These are phyloP conservation scores for Camelina sativa DNA, from an alignment of 345 rosid genomes.

Conservation along the genomic window DNA sequence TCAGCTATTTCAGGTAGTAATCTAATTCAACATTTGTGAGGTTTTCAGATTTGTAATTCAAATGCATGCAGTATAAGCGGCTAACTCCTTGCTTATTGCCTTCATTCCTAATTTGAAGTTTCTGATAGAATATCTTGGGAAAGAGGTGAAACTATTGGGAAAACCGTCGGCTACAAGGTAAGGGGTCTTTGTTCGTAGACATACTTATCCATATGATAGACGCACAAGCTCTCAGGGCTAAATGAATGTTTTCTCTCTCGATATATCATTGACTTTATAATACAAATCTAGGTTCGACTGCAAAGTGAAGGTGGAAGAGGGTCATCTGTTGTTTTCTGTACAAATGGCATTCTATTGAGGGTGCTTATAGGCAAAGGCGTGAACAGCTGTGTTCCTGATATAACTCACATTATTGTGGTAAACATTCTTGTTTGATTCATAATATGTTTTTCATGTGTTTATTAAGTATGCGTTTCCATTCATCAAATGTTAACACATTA, in stretches of 20 bases:
- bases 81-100: conserved; percentile 6
- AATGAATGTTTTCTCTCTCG: not conserved
- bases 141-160: conserved; percentile 82
- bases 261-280: conserved; percentile 32
- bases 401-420: conserved; percentile 98
- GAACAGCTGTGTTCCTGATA: conserved; percentile 56
- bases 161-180: conserved; percentile 94
- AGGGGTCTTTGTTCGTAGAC: conserved; percentile 13
- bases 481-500: not conserved
- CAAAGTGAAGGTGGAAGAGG: conserved; percentile 85
- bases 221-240: conserved; percentile 12
- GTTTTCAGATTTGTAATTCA: conserved; percentile 20
- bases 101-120: conserved; percentile 53
- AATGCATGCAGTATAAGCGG: conserved; percentile 15
- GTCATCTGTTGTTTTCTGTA: conserved; percentile 90
- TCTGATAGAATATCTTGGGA: conserved; percentile 88
- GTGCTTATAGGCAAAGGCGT: conserved; percentile 70
- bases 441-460: conserved; percentile 16
- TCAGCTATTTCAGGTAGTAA: conserved; percentile 86
- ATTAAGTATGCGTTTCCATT: conserved; percentile 14
- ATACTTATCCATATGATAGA: conserved; percentile 20
- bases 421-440: conserved; percentile 25
- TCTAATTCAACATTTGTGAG: conserved; percentile 22
- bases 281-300: conserved; percentile 69
- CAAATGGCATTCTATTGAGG: conserved; percentile 88